These are phyloP conservation scores for Sporothrix luriei DNA, from an alignment of 2,329 filamentous ascomycete genomes.

Conservation along the genomic window DNA sequence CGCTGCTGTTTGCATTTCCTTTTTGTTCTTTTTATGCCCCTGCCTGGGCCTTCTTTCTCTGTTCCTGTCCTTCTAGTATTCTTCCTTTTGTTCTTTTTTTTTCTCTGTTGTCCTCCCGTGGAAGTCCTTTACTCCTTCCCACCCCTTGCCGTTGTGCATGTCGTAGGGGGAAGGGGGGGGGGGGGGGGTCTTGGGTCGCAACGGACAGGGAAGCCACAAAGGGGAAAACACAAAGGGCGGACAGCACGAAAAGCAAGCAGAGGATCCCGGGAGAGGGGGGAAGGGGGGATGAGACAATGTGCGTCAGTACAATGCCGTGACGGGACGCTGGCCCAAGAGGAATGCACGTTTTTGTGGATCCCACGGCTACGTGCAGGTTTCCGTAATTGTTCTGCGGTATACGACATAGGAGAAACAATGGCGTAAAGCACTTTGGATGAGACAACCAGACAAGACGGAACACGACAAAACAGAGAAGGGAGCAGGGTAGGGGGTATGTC, in stretches of 20 bases:
- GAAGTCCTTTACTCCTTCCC: neutral
- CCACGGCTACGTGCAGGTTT: neutral
- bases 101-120: neutral
- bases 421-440: neutral
- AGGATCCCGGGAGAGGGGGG: neutral
- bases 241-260: neutral
- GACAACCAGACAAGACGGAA: neutral
- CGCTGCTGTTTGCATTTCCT: conserved; percentile 31
- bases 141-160: neutral
- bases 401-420: neutral
- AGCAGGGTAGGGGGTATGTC: neutral
- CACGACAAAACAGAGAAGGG: neutral
- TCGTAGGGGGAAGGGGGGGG: neutral
- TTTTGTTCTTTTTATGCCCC: conserved; percentile 5
- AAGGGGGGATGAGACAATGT: neutral
- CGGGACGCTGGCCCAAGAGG: neutral
- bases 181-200: neutral
- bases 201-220: neutral
- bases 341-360: neutral
- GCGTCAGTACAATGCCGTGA: neutral
- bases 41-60: neutral
- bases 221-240: neutral
- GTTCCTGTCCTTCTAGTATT: neutral
- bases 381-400: neutral
- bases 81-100: neutral